These are phyloP conservation scores for Melocanna baccifera DNA, from an alignment of 176 grass and related monocot species.

Conservation along the genomic window DNA sequence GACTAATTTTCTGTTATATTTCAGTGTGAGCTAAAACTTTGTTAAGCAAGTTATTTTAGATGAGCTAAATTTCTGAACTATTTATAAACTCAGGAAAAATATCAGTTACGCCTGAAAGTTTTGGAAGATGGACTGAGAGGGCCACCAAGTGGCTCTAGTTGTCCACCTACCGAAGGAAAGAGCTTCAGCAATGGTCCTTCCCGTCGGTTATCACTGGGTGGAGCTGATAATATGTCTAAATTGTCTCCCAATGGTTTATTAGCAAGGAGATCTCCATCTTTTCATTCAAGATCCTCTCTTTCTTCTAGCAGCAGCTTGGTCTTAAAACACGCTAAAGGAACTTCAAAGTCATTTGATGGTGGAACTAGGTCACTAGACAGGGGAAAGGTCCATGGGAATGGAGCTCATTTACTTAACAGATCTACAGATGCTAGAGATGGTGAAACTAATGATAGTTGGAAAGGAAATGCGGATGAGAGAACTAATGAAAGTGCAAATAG, in stretches of 20 bases:
- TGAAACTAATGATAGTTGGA: slow-evolving; percentile 60
- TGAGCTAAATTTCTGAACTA: slow-evolving; percentile 21
- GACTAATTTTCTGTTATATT: slow-evolving; percentile 15
- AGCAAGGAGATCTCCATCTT: slow-evolving; percentile 82
- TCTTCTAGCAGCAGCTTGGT: slow-evolving; percentile 75
- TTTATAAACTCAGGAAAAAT: slow-evolving; percentile 73
- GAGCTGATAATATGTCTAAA: slow-evolving; percentile 77
- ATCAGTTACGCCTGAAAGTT: slow-evolving; percentile 84
- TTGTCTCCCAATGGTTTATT: slow-evolving; percentile 76
- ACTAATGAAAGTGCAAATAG: slow-evolving; percentile 42
- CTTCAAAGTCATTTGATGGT: slow-evolving; percentile 98
- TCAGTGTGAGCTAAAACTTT: slow-evolving; percentile 8
- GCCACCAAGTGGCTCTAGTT: slow-evolving; percentile 60
- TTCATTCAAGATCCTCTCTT: slow-evolving; percentile 92
- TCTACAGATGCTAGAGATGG: slow-evolving; percentile 73
- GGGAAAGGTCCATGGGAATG: slow-evolving; percentile 64
- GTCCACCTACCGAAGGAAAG: slow-evolving; percentile 63
- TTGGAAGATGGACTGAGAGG: slow-evolving; percentile 94
- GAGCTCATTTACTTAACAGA: slow-evolving; percentile 68
- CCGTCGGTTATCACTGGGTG: slow-evolving; percentile 81
- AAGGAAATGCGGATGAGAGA: slow-evolving; percentile 58
- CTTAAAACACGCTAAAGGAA: slow-evolving; percentile 92
- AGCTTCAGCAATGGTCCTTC: slow-evolving; percentile 81
- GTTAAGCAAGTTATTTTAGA: slow-evolving; percentile 13
- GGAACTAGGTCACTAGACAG: slow-evolving; percentile 88